These are phyloP conservation scores for Bretschneidera sinensis DNA, from an alignment of 345 rosid species.

Conservation along the genomic window DNA sequence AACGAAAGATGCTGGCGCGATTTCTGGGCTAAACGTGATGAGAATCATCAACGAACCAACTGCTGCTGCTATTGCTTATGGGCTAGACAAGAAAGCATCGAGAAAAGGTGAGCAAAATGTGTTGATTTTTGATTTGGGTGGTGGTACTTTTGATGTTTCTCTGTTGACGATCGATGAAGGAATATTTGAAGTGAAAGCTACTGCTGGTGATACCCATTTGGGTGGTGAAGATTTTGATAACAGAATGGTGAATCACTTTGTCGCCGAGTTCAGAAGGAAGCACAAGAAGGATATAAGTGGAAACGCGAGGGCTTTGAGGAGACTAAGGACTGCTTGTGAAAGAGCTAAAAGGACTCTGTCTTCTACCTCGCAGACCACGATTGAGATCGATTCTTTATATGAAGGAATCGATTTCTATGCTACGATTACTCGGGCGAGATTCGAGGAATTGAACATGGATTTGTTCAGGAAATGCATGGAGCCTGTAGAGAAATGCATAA, in stretches of 20 bases:
- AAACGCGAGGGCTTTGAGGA: slow-evolving; percentile 50
- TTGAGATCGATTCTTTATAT: slow-evolving; percentile 44
- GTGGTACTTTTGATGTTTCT: slow-evolving; percentile 59
- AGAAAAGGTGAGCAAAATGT: slow-evolving; percentile 52
- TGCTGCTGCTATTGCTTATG: slow-evolving; percentile 59
- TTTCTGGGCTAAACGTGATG: slow-evolving; percentile 43
- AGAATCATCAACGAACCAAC: slow-evolving; percentile 58
- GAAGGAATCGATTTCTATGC: slow-evolving; percentile 53
- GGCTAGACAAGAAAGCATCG: slow-evolving; percentile 54
- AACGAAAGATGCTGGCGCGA: slow-evolving; percentile 49
- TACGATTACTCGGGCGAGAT: no score
- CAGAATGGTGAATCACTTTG: slow-evolving; percentile 57
- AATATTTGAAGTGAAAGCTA: slow-evolving; percentile 49
- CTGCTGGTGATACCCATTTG: no score
- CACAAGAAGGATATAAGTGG: slow-evolving; percentile 44
- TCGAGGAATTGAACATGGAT: slow-evolving; percentile 48
- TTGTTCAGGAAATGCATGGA: slow-evolving; percentile 50
- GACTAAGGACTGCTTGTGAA: no score
- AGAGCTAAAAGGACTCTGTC: slow-evolving; percentile 30
- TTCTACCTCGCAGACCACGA: slow-evolving; percentile 22
- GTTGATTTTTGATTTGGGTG: slow-evolving; percentile 48
- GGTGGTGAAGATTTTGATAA: no score
- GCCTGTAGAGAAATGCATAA: slow-evolving; percentile 40
- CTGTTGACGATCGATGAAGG: slow-evolving; percentile 53
- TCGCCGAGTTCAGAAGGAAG: slow-evolving; percentile 46